Evolutionary conservation across 2,329 filamentous ascomycete species (phyloP).

Genomic region (Tolypocladium nubicola): DNA sequence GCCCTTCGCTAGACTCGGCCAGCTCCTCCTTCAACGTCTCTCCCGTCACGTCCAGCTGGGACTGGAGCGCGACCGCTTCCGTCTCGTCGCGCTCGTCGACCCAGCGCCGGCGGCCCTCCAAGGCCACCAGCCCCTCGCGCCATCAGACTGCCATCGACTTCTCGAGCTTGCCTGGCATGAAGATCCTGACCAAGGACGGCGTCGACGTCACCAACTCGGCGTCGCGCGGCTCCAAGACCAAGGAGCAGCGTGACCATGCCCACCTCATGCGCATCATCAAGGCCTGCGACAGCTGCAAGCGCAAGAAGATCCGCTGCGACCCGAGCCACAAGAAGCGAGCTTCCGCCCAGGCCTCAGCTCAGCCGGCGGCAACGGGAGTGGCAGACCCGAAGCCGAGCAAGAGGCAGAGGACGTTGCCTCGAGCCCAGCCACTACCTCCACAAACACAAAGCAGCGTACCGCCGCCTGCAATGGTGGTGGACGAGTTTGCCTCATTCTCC

Average conservation of each 20-base stretch:
- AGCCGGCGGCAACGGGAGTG: conserved; percentile 9
- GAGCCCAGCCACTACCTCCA: conserved; percentile 11
- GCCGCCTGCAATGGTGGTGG: neutral
- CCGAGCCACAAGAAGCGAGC: conserved; percentile 45
- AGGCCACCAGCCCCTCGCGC: conserved; percentile 14
- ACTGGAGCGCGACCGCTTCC: conserved; percentile 27
- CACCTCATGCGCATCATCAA: conserved; percentile 58
- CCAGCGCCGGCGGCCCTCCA: conserved; percentile 14
- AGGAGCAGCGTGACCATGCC: conserved; percentile 57
- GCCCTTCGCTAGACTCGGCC: conserved; percentile 31
- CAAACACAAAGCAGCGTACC: conserved; percentile 6
- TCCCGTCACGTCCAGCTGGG: conserved; percentile 36
- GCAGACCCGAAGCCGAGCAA: conserved; percentile 25
- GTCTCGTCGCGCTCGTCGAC: conserved; percentile 19
- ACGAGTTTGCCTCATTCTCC: neutral
- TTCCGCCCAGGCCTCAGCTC: conserved; percentile 19
- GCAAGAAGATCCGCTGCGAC: conserved; percentile 54
- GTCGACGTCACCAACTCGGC: conserved; percentile 52
- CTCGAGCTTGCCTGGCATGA: conserved; percentile 50
- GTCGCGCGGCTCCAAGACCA: conserved; percentile 53
- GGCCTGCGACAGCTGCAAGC: conserved; percentile 51
- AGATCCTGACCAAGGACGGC: conserved; percentile 55
- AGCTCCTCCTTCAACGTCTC: conserved; percentile 38
- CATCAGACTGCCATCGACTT: conserved; percentile 29
- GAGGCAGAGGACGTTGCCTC: conserved; percentile 23